Conservation (phyloP, 306 rosid genomes). For the Prinsepia uniflora region DNA sequence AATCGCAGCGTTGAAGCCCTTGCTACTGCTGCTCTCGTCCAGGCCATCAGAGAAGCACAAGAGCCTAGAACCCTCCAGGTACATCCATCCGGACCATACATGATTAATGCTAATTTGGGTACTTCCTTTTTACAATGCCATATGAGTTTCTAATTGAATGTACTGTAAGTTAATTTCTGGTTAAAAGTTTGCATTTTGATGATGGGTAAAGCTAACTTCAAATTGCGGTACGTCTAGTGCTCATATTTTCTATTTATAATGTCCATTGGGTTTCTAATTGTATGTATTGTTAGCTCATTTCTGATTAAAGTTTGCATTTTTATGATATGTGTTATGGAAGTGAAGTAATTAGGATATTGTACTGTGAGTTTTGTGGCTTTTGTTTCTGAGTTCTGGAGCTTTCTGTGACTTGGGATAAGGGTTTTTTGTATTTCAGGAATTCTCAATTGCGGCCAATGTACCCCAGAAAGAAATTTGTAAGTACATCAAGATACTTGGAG, state of each 20-base stretch:
- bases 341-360: too few species aligned
- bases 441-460: conserved; percentile 92
- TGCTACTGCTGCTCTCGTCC: conserved; percentile 96
- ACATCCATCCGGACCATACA: background rate
- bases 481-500: conserved; percentile 94
- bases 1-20: conserved; percentile 97
- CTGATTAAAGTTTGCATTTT: too few species aligned
- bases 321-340: too few species aligned
- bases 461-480: conserved; percentile 93
- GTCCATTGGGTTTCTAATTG: too few species aligned
- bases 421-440: conserved; percentile 58
- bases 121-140: background rate
- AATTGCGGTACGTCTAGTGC: too few species aligned
- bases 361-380: background rate
- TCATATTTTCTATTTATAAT: too few species aligned
- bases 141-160: background rate
- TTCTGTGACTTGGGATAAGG: conserved; percentile 24
- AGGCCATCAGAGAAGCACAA: conserved; percentile 93
- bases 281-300: too few species aligned
- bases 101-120: background rate
- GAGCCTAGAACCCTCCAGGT: conserved; percentile 96
- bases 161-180: background rate
- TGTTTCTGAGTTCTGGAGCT: background rate
- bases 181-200: background rate
- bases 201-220: background rate